phyloP scores from a whole-genome alignment of 306 rosid genomes.

The Adenanthera pavonina region DNA sequence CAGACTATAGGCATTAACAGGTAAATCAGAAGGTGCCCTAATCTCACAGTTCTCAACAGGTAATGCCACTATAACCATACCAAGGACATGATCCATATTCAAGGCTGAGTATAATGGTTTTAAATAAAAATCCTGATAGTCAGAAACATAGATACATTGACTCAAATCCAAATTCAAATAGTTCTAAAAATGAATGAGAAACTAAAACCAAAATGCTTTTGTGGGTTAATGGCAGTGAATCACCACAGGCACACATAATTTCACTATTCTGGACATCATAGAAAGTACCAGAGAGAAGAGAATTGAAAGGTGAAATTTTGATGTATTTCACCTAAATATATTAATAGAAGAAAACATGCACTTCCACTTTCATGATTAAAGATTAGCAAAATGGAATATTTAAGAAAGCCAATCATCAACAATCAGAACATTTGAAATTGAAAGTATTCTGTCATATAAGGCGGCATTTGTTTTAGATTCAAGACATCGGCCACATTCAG shows the following conservation, averaged over 20 bases:
- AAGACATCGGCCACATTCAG: conserved; percentile 16
- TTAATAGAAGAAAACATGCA: conserved; percentile 29
- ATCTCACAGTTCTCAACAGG: conserved; percentile 26
- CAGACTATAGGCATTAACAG: not conserved
- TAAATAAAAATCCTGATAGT: not conserved
- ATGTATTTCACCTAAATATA: not conserved
- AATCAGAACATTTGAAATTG: conserved; percentile 8
- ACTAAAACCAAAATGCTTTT: not conserved
- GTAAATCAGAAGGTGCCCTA: conserved; percentile 31
- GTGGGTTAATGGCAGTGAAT: not conserved
- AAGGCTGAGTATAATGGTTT: conserved; percentile 15
- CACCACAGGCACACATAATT: conserved; percentile 4
- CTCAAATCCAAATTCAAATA: conserved; percentile 16
- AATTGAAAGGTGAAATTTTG: conserved; percentile 12
- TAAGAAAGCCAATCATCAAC: conserved; percentile 9
- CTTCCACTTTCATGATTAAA: conserved; percentile 26
- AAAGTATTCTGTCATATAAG: conserved; percentile 13
- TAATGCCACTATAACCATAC: conserved; percentile 27
- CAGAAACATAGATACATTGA: not conserved
- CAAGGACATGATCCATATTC: not conserved
- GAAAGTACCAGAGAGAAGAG: conserved; percentile 15
- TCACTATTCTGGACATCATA: conserved; percentile 15
- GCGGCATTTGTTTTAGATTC: conserved; percentile 23
- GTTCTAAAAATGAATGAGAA: conserved; percentile 12
- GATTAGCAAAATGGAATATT: conserved; percentile 25